Conservation (phyloP, 192 early-diverging fungal species). For the Geosiphon pyriformis region DNA sequence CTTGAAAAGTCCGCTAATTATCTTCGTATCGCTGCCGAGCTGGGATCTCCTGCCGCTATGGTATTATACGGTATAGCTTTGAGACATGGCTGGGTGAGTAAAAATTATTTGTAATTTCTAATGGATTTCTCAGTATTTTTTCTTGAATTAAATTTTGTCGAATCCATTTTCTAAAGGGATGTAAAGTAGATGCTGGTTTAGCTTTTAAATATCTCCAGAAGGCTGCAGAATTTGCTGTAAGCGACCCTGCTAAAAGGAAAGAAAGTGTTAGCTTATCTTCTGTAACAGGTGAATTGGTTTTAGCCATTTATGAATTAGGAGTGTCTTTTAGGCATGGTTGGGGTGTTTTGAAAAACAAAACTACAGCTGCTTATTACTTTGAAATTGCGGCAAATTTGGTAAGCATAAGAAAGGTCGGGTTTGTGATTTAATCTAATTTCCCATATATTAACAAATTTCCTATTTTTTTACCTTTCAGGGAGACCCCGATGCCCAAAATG, state of each 20-base stretch:
- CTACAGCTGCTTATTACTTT: slow-evolving; percentile 74
- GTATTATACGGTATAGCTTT: slow-evolving; percentile 70
- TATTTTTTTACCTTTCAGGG: slow-evolving; percentile 37
- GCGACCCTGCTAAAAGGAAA: slow-evolving; percentile 51
- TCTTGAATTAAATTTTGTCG: too few relatives aligned
- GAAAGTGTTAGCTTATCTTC: slow-evolving; percentile 49
- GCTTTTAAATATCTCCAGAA: slow-evolving; percentile 68
- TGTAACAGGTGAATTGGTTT: slow-evolving; percentile 59
- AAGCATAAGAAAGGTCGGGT: too few relatives aligned
- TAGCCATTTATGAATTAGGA: slow-evolving; percentile 77
- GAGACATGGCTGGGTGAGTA: slow-evolving; percentile 65
- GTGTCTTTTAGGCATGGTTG: slow-evolving; percentile 76
- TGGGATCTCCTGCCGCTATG: slow-evolving; percentile 59
- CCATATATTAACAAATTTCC: neutral
- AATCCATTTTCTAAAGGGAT: slow-evolving; percentile 48
- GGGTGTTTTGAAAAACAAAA: slow-evolving; percentile 68
- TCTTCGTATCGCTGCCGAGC: slow-evolving; percentile 62
- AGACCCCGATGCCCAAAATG: slow-evolving; percentile 75
- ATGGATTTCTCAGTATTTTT: too few relatives aligned
- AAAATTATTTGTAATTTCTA: neutral
- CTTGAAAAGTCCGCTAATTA: slow-evolving; percentile 67
- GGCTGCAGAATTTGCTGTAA: slow-evolving; percentile 60
- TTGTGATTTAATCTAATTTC: too few relatives aligned
- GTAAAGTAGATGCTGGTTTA: slow-evolving; percentile 55
- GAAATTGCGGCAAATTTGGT: slow-evolving; percentile 69